Conservation (phyloP, 345 rosid species). For the Euphorbia lathyris region DNA sequence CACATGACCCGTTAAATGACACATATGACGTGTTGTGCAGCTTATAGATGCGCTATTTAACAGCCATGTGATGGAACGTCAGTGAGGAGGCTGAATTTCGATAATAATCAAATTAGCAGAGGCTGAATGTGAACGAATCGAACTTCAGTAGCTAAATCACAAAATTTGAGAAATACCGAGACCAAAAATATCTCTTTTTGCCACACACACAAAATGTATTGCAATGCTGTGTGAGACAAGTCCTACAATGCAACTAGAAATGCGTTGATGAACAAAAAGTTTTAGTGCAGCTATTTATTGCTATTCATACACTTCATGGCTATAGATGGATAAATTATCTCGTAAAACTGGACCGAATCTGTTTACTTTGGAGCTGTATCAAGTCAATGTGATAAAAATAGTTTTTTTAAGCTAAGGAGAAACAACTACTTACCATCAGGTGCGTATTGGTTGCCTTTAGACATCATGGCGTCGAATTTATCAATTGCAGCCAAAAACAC, state of each 20-base stretch:
- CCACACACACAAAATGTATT: no score
- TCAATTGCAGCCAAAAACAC: constrained; percentile 73
- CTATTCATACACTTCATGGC: background rate
- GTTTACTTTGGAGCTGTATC: background rate
- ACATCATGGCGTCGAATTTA: constrained; percentile 68
- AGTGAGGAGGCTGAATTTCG: no score
- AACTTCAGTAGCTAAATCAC: no score
- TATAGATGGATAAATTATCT: background rate
- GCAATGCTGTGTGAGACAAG: background rate
- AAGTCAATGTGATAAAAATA: background rate
- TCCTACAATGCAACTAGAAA: background rate
- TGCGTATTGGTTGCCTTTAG: constrained; percentile 53
- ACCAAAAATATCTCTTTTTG: no score
- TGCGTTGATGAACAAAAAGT: background rate
- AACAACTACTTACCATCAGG: constrained; percentile 48
- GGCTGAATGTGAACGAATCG: no score
- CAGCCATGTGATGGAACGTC: no score
- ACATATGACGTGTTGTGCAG: no score
- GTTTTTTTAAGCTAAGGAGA: background rate
- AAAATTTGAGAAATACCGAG: no score
- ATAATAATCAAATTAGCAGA: no score
- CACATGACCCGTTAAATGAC: no score
- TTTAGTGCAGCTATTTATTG: background rate
- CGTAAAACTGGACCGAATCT: background rate
- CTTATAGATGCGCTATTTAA: no score